Base-by-base conservation (phyloP, 768 basidiomycete genomes). In the Neoboletus brunneissimus region DNA sequence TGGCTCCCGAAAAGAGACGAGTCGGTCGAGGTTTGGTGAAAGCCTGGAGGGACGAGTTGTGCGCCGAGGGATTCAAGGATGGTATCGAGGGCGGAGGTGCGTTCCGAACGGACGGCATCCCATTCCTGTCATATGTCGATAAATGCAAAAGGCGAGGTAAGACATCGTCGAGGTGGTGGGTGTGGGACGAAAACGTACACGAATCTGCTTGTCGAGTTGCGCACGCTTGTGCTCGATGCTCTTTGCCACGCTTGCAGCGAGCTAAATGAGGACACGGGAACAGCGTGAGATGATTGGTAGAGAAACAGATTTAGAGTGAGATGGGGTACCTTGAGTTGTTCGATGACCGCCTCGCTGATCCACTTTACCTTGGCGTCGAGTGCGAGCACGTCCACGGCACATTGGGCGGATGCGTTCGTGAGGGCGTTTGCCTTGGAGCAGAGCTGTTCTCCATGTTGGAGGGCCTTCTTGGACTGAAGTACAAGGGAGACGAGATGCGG, bases 1-100 rank as follows among this genome's bases (percentile, higher is more conserved):
- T 91, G 91, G 58, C 86, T 86, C 10, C 90, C 88, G 61, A 93
- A 93, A n/a, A 91, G 74, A 3, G 90, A 91, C 0, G 86, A 85
- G 61, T 82, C 87, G 20, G 82, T 72, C 10, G 85, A 73, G 37
- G 77, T 77, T 63, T 87, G 78, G 67, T 92, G 84, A 66, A 92
- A 91, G 50, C 85, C 85, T 1, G 88, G 86, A 0, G 91, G 90
- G 18, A 94, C 90, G 35, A 83, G 74, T 54, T 90, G 90, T 1
- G 79, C 66, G 27, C 88, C 84, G 16, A 93, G 80, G 2, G 85
- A 80, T 57, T 92, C 91, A 8, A 94, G 79, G 32, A 90, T 78
- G 27, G 67, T 65, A 60, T 94, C 91, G 3, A 94, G 78, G 1
- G 82, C 79, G 13, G 81, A 77, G 6, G 81, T 79, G 38, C 84